phyloP scores from a whole-genome alignment of 345 rosid genomes.

The Carallia brachiata region DNA sequence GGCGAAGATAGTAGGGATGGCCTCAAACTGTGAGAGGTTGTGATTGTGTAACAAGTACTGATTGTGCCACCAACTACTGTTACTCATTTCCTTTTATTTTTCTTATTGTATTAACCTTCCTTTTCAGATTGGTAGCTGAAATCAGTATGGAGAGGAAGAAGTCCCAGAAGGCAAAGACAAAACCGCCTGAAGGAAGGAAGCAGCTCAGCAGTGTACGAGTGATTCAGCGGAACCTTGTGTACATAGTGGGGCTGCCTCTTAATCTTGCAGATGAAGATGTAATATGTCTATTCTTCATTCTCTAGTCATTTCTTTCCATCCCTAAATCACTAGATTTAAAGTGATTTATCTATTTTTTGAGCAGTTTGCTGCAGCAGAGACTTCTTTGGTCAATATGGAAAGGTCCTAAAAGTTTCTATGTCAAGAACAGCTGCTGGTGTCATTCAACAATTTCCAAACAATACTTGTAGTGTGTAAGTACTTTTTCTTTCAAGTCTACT shows the following conservation, averaged over 20 bases:
- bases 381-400: slow-evolving; percentile 89
- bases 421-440: slow-evolving; percentile 78
- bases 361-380: slow-evolving; percentile 82
- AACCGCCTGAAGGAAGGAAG: slow-evolving; percentile 70
- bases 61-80: background rate
- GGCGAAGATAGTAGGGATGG: slow-evolving; percentile 85
- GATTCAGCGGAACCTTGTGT: slow-evolving; percentile 81
- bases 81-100: background rate
- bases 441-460: slow-evolving; percentile 80
- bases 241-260: slow-evolving; percentile 88
- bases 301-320: background rate
- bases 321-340: background rate
- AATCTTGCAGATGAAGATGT: slow-evolving; percentile 77
- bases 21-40: slow-evolving; percentile 71
- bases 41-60: slow-evolving; percentile 2
- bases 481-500: background rate
- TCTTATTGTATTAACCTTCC: background rate
- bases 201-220: slow-evolving; percentile 78
- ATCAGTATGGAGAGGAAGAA: slow-evolving; percentile 63
- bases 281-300: slow-evolving; percentile 27
- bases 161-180: slow-evolving; percentile 62
- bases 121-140: slow-evolving; percentile 63
- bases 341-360: background rate
- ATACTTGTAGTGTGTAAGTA: slow-evolving; percentile 87
- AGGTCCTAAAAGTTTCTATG: slow-evolving; percentile 84